Base-by-base conservation (phyloP, 768 basidiomycete genomes). In the Pulveroboletus frians region DNA sequence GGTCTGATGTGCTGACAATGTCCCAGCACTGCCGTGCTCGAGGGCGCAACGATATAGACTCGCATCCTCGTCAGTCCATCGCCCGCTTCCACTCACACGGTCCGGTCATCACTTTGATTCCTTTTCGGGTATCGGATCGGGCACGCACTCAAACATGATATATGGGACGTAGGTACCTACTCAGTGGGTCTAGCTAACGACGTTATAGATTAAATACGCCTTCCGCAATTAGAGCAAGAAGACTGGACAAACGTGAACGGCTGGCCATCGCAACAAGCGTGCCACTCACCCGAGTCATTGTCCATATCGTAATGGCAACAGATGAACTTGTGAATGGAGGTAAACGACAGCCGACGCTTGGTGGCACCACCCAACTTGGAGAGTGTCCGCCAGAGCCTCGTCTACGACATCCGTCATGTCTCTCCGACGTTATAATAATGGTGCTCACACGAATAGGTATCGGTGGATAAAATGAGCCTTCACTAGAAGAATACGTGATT, bases 271-370 rank as follows among this genome's bases (percentile, higher is more conserved):
- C 21, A 30, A 15, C 11, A 10, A 11, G 18, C 21, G 14, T 27
- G 7, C 13, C 5, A 53, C 66, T 46, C 26, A 44, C 66, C 63
- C 49, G 66, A 50, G 41, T 66, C 65, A 15, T 55, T 29, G 4
- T 60, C 55, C 10, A 45, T 20, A 7, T 37, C 46, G 32, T 51
- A 49, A 21, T 61, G 57, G 30, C 65, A 55, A 37, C 50, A 43
- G 13, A 20, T 31, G 4, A 55, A 27, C 20, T 50, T 57, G 29
- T 46, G 58, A 36, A 52, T 52, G 8, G 58, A 56, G 42, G 56
- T 44, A 5, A 43, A 46, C 15, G 48, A 53, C 35, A 57, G 44
- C 30, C 41, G 61, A 42, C 49, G 54, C 44, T 52, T 65, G 13
- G 51, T 37, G 27, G 46, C 47, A 5, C 38, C 37, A 15, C 56